Base-by-base conservation (phyloP, 2,329 filamentous ascomycete genomes). In the Endoconidiophora polonica region DNA sequence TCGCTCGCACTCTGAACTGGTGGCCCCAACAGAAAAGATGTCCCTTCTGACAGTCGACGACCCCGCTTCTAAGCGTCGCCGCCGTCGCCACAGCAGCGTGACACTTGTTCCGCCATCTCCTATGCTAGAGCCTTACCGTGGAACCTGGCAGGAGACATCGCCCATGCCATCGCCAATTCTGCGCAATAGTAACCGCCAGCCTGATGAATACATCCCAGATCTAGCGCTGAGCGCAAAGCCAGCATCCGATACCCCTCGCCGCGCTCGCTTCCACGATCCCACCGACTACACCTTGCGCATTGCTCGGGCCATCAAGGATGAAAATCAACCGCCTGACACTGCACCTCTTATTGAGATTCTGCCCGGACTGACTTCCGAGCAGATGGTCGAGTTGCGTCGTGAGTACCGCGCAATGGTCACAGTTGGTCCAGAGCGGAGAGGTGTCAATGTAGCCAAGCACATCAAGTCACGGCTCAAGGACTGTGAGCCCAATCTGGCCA, bases 341-440 rank as follows among this genome's bases (percentile, higher is more conserved):
- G 74, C 76, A 39, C 74, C 81, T 0, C 71, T 96, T 9, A 81
- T 90, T 57, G 82, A 87, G 56, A 86, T 96, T 56, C 72, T 96
- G 0, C 90, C 91, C 0, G 76, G 76, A 5, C 73, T 96, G 24
- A 83, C 84, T 0, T 84, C 93, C 58, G 86, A 94, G 57, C 86
- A 96, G 61, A 77, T 96, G 53, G 76, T 94, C 64, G 78, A 86
- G 55, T 73, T 98, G 23, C 80, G 90, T n/a, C 69, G 70, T 33
- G 86, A 94, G 62, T 96, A 96, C 69, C 96, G 96, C 67, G 79
- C 78, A 40, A 76, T 90, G 48, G 86, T 91, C 61, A 94, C 91
- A 62, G 80, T 84, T 1, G 81, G 83, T 16, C 62, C 71, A 2
- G 74, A 79, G 48, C 79, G 78, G 58, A 83, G 83, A 57, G 84